Conservation (phyloP, 2,329 filamentous ascomycete species). For the Curvularia sp. region DNA sequence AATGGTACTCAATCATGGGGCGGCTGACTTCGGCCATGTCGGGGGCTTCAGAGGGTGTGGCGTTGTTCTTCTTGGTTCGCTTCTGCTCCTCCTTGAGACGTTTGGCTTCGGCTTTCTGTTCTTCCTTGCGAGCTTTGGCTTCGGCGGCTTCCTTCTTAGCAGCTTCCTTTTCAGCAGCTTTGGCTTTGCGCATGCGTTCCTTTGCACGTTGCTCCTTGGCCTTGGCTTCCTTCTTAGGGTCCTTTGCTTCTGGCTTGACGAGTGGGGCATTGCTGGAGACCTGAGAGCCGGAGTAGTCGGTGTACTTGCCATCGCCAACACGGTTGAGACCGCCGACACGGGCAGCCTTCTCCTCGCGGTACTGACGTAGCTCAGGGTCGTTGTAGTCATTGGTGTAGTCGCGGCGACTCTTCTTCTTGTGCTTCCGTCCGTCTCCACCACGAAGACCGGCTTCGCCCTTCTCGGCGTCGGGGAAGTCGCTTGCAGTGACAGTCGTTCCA, state of each 20-base stretch:
- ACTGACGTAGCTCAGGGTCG: constrained; percentile 74
- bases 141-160: constrained; percentile 43
- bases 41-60: constrained; percentile 39
- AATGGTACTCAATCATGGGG: constrained; percentile 33
- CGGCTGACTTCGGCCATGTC: constrained; percentile 40
- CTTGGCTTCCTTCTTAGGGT: constrained; percentile 51
- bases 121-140: constrained; percentile 56
- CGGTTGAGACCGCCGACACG: constrained; percentile 90
- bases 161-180: constrained; percentile 49
- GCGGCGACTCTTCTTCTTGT: constrained; percentile 60
- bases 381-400: constrained; percentile 62
- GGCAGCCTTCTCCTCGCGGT: constrained; percentile 85
- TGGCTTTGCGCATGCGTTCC: constrained; percentile 61
- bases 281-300: constrained; percentile 75
- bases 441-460: constrained; percentile 54
- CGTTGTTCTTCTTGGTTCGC: constrained; percentile 52
- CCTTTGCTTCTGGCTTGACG: constrained; percentile 53
- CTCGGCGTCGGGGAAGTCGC: constrained; percentile 52
- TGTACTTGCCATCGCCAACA: constrained; percentile 77
- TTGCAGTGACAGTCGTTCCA: constrained; percentile 53
- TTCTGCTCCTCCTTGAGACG: constrained; percentile 53
- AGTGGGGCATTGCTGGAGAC: constrained; percentile 53
- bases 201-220: constrained; percentile 53
- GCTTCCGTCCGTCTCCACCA: constrained; percentile 49
- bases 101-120: constrained; percentile 47